Conservation (phyloP, 2,329 filamentous ascomycete genomes). For the Colletotrichum eremochloae region DNA sequence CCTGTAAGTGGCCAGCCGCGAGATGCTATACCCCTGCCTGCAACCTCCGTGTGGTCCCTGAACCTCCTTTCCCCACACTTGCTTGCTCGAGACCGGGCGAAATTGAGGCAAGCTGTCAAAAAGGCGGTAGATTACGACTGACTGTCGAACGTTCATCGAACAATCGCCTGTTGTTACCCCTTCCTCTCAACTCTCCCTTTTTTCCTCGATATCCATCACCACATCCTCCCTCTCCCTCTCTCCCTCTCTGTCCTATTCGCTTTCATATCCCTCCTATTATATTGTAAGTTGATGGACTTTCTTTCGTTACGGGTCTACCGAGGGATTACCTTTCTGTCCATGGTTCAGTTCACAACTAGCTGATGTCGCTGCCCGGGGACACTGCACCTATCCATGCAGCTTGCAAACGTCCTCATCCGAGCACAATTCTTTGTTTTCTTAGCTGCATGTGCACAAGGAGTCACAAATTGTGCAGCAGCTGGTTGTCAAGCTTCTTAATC, state of each 20-base stretch:
- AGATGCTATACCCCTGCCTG: conserved; percentile 38
- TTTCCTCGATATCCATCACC: conserved; percentile 25
- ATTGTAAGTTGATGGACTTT: conserved; percentile 15
- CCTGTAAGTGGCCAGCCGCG: conserved; percentile 30
- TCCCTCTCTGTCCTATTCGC: not conserved
- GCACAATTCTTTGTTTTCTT: conserved; percentile 13
- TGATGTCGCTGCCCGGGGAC: conserved; percentile 9
- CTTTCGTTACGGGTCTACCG: not conserved
- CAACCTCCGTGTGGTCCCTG: conserved; percentile 38
- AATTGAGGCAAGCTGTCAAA: conserved; percentile 54
- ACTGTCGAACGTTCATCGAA: conserved; percentile 34
- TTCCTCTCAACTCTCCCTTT: conserved; percentile 40
- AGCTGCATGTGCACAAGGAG: not conserved
- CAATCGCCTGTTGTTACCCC: conserved; percentile 18
- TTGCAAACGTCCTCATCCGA: not conserved
- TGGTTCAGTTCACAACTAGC: conserved; percentile 7
- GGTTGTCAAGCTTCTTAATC: not conserved
- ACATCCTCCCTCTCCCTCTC: conserved; percentile 1
- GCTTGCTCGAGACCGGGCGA: conserved; percentile 39
- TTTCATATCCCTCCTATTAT: not conserved
- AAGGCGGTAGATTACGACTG: conserved; percentile 42
- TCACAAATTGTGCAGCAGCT: not conserved
- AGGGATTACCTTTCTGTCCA: not conserved
- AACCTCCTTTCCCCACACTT: conserved; percentile 48
- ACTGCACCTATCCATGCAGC: conserved; percentile 35